Conservation (phyloP, 1,284 basidiomycete genomes). For the Ustilago curta region DNA sequence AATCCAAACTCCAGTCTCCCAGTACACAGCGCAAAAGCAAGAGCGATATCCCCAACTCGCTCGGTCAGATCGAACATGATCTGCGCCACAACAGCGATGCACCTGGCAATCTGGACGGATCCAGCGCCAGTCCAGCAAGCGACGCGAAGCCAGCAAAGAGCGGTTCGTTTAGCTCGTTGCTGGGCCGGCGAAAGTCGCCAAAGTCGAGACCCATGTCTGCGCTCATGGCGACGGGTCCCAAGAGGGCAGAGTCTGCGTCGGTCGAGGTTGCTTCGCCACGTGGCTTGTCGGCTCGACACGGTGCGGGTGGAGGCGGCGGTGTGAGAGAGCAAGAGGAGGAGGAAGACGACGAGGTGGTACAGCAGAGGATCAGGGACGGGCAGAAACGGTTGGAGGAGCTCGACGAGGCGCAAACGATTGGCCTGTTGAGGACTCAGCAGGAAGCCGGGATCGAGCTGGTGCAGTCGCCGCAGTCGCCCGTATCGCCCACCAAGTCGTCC, state of each 20-base stretch:
- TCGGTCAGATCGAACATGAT: conserved; percentile 25
- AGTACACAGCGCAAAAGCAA: conserved; percentile 41
- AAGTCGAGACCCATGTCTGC: neutral
- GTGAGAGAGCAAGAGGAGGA: conserved; percentile 17
- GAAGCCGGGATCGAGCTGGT: conserved; percentile 41
- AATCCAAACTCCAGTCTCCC: conserved; percentile 27
- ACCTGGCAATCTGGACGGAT: conserved; percentile 14
- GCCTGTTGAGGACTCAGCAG: conserved; percentile 37
- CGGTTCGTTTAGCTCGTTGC: conserved; percentile 20
- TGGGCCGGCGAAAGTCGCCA: conserved; percentile 8
- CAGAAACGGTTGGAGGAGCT: conserved; percentile 40
- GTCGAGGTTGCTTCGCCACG: conserved; percentile 5
- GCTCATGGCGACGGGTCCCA: conserved; percentile 17
- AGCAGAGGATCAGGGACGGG: conserved; percentile 36
- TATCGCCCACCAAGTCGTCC: conserved; percentile 16
- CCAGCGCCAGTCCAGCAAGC: neutral
- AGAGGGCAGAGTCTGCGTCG: conserved; percentile 1
- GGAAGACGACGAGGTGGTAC: conserved; percentile 28
- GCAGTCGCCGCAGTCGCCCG: conserved; percentile 4
- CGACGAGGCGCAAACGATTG: conserved; percentile 43
- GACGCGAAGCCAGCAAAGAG: neutral
- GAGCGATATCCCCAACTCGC: conserved; percentile 28
- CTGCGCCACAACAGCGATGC: conserved; percentile 26
- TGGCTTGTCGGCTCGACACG: neutral
- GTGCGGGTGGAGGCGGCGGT: conserved; percentile 3